Evolutionary conservation across 1,284 basidiomycete genomes (phyloP), one percentile per base, ranked within the genome.

Genomic region (Malassezia brasiliensis): DNA sequence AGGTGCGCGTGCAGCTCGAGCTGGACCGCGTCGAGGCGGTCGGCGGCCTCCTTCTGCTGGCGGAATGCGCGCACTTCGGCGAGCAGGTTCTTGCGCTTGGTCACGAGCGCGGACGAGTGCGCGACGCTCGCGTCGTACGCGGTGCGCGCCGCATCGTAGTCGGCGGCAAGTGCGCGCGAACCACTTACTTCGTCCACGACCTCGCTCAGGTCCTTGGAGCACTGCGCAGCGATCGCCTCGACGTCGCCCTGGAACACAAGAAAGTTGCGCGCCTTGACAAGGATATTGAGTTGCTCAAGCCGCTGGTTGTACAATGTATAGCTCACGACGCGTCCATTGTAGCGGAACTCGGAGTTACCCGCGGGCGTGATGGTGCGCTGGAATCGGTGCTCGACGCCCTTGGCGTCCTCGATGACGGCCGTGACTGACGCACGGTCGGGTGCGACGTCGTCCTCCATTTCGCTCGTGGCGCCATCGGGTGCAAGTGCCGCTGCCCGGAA

Each of bases 241-340:
- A 99, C 94, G 74, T 98, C 94, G 52, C 94, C 94, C 76, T 74
- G 72, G 78, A 99, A 99, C n/a, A 98, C 94, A 52, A 98, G 84
- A 72, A 98, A 98, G 79, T 98, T 98, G 78, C 96, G 96, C 19
- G 94, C 94, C 77, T 96, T 96, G 72, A 98, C 91, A 53, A 98
- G 86, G 68, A 99, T 89, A 72, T 96, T 96, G 61, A 72, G 67
- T 47, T 66, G 62, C 47, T 68, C 64, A 5, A 74, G 66, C 44
- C 60, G 62, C 3, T 51, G 39, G 45, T 68, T 72, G 62, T 74
- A 74, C 39, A 64, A 62, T 4, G 60, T 52, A 22, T 67, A 63
- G 32, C 63, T 57, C 11, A 63, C 62, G 10, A 60, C 52, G 17
- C 68, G 58, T 35, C 64, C 66, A 39, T 74, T 73, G 59, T 70